A percentile compares a stretch with the other conserved stretches of the same genome.
Evolutionary conservation across 306 rosid species (phyloP).

Genomic region (Nissolia schottii): DNA sequence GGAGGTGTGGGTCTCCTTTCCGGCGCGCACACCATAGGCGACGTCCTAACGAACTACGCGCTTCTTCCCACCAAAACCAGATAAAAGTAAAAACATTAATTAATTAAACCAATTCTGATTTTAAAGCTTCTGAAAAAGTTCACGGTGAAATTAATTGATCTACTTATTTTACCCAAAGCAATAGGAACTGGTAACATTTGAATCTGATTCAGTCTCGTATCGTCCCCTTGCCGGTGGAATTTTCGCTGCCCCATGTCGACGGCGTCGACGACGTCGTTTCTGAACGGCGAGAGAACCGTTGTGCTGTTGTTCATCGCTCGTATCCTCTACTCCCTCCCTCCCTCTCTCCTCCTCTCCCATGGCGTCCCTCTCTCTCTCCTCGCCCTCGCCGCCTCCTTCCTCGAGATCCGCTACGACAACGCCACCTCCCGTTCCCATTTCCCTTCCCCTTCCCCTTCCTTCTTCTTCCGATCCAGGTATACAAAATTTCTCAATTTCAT

Average conservation of each 20-base stretch:
- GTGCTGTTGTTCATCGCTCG: conserved; percentile 55
- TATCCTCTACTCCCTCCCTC: conserved; percentile 61
- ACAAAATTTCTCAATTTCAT: neutral
- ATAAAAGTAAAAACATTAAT: too few relatives aligned
- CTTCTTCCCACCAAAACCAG: neutral
- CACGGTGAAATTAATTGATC: too few relatives aligned
- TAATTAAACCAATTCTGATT: too few relatives aligned
- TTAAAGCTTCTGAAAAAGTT: too few relatives aligned
- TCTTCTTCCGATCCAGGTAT: conserved; percentile 56
- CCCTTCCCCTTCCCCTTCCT: conserved; percentile 34
- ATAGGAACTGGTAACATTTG: neutral
- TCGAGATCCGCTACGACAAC: conserved; percentile 64
- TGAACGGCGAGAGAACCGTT: conserved; percentile 69
- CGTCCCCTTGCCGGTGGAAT: neutral
- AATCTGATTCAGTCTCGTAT: neutral
- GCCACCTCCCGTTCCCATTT: conserved; percentile 30
- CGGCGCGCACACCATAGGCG: neutral
- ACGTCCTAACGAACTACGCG: neutral
- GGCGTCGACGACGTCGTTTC: conserved; percentile 24
- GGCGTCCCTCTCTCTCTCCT: conserved; percentile 75
- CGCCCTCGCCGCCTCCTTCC: conserved; percentile 55
- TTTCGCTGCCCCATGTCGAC: neutral
- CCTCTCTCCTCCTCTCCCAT: conserved; percentile 61
- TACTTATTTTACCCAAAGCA: too few relatives aligned
- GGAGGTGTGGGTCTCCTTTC: neutral